Percentiles rank a stretch among this genome's conserved stretches.
Evolutionary conservation across 208 protist species (phyloP).

Genomic region (Borovskyia barvae): DNA sequence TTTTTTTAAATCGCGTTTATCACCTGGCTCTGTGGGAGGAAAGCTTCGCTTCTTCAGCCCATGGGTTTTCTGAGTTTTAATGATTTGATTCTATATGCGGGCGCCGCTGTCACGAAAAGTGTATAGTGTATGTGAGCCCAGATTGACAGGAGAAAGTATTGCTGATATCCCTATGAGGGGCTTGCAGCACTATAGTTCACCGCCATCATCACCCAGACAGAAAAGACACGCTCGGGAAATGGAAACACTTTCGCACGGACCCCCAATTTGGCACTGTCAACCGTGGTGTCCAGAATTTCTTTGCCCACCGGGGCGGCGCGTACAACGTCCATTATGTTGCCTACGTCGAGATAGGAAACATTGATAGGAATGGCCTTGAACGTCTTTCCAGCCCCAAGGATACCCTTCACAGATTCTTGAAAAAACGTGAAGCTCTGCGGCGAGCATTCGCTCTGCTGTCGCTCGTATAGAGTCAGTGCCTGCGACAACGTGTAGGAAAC

Average conservation of each 20-base stretch:
- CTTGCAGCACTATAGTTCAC: constrained; percentile 53
- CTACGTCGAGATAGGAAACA: constrained; percentile 67
- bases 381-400: constrained; percentile 82
- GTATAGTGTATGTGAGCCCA: too few species aligned
- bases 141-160: neutral
- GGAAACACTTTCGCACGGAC: constrained; percentile 76
- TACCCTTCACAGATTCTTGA: constrained; percentile 78
- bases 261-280: constrained; percentile 69
- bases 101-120: too few species aligned
- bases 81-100: too few species aligned
- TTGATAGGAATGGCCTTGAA: constrained; percentile 92
- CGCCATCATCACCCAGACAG: constrained; percentile 91
- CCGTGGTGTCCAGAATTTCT: constrained; percentile 83
- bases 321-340: constrained; percentile 68
- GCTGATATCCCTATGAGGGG: constrained; percentile 11
- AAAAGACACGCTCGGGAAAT: constrained; percentile 83
- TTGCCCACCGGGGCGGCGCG: constrained; percentile 51
- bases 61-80: too few species aligned
- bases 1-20: too few species aligned
- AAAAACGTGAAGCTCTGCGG: constrained; percentile 70
- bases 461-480: constrained; percentile 83
- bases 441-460: constrained; percentile 41
- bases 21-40: too few species aligned
- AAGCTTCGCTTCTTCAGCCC: too few species aligned
- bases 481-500: constrained; percentile 81